Base-by-base conservation (phyloP, 495 filamentous ascomycete species). In the Pyrenula massariospora region DNA sequence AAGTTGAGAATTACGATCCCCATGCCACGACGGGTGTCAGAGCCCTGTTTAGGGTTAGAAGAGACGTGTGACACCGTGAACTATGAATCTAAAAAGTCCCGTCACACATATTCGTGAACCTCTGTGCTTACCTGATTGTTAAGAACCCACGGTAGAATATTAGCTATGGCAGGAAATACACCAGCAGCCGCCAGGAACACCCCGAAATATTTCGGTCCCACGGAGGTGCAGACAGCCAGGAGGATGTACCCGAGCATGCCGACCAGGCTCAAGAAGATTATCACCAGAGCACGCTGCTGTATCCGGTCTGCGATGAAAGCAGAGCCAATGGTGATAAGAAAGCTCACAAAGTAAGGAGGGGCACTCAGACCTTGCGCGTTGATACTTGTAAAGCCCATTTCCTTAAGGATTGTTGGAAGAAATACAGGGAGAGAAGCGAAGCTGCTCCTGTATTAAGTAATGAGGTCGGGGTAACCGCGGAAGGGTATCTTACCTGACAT, bases 371-470 rank as follows among this genome's bases (percentile, higher is more conserved):
- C 89, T 66, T 95, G 90, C 1, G 89, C 81, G 56, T 86, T 75
- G 56, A 91, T 79, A 19, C 76, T 67, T 10, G 77, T 81, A 68
- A 85, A 91, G 12, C 88, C 89, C 85, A 92, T 90, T 50, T 84
- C 78, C 53, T 81, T 74, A 12, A 91, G 74, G 64, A 94, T 90
- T 10, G 86, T 85, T 0, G 89, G 89, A 1, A 95, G 75, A 64
- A 93, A 95, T 2, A 92, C 87, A 0, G 89, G 88, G 8, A 95
- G 78, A 3, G 87, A 90, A n/a, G 86, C 83, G 68, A 91, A n/a
- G n/a, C n/a, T n/a, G n/a, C 94, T 56, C 85, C n/a, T n/a, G n/a
- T n/a, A n/a, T n/a, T n/a, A n/a, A n/a, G n/a, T n/a, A n/a, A n/a
- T n/a, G n/a, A n/a, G n/a, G n/a, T n/a, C n/a, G 76, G n/a, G n/a